phyloP scores from a whole-genome alignment of 2,329 filamentous ascomycete genomes.

The Dryadomyces sulphureus region DNA sequence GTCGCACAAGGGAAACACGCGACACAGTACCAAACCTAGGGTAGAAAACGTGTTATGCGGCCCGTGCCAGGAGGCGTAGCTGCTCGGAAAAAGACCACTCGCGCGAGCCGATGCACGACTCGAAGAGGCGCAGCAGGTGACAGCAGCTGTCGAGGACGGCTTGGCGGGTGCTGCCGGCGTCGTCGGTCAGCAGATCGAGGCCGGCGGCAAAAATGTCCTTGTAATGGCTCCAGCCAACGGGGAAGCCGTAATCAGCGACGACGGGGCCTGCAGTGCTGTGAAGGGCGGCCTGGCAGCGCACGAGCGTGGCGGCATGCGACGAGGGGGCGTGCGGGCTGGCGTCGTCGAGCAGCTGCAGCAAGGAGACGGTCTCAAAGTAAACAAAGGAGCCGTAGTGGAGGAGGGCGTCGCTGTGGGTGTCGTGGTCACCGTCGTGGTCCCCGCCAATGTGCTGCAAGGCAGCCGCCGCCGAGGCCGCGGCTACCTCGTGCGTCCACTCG shows the following conservation, averaged over 20 bases:
- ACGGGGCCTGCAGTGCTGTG: neutral
- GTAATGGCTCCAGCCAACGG: conserved; percentile 1
- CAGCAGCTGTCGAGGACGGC: neutral
- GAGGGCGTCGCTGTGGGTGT: neutral
- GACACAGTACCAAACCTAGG: too few relatives aligned
- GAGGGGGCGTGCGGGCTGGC: neutral
- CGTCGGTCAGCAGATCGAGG: neutral
- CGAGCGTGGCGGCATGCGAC: neutral
- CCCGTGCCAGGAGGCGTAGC: neutral
- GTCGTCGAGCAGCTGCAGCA: neutral
- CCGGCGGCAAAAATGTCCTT: neutral
- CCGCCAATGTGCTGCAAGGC: neutral
- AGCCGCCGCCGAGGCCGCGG: neutral
- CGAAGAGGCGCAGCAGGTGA: neutral
- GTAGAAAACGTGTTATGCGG: too few relatives aligned
- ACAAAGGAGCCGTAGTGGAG: neutral
- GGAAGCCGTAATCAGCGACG: neutral
- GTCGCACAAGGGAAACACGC: too few relatives aligned
- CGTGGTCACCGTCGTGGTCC: neutral
- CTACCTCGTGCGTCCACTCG: neutral
- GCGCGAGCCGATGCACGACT: neutral
- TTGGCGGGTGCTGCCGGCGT: neutral
- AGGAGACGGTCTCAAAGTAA: neutral
- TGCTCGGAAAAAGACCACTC: neutral
- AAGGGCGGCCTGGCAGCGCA: neutral